Base-by-base conservation (phyloP, 306 rosid species). In the Urtica urens region DNA sequence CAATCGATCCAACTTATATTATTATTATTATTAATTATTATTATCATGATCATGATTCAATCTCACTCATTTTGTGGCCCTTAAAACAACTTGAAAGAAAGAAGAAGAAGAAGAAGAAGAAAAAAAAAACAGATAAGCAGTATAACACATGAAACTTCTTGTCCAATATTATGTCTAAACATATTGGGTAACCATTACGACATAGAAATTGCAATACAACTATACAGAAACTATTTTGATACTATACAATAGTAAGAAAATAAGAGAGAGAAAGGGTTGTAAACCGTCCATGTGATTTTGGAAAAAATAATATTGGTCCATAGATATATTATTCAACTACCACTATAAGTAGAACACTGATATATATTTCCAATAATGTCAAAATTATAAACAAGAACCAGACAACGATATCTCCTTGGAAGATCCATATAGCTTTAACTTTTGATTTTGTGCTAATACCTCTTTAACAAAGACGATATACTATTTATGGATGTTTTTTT, bases 401-500 rank as follows among this genome's bases (percentile, higher is more conserved):
- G 22, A 33, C 57, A 51, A 16, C 23, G 57, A 14, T 49, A 49
- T 49, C 55, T 17, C 11, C 31, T 49, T 3, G 24, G 55, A 49
- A 29, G 23, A 17, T 49, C 28, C 55, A 49, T 2, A 26, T 12
- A 26, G 20, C 20, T 33, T 21, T 42, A 30, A 30, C 25, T 22
- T 33, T 51, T 51, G 30, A 50, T 50, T 30, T 50, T 30, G 14
- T 51, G 27, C 13, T 51, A 20, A 18, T 33, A 10, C 26, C 21
- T 30, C 38, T 33, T 49, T 29, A 3, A 49, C 24, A 21, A 11
- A 51, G 40, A 29, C 4, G 13, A 11, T 19, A 31, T 11, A 17
- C 27, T 50, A 50, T 7, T 8, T 3, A 15, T 11, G 56, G 38
- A 48, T 20, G 31, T 16, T 14, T 37, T 17, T 52, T 21, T 20